A percentile compares a stretch with the other conserved stretches of the same genome.
Evolutionary conservation across 169 alveolate species (phyloP).

Genomic region (Cryptosporidium bovis): DNA sequence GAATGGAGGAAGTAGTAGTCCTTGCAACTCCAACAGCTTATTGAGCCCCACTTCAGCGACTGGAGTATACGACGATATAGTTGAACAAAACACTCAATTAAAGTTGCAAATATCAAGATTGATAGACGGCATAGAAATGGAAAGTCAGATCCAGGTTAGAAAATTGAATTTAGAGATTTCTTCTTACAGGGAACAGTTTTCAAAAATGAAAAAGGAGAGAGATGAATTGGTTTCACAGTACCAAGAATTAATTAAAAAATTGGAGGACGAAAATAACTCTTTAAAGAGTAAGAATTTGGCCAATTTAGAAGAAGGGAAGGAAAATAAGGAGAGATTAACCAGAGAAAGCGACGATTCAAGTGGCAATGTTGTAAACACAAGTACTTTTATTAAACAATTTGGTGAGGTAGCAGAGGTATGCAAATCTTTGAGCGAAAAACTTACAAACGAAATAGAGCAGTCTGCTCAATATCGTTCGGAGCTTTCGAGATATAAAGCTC

Average conservation of each 20-base stretch:
- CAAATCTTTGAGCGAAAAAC: conserved; percentile 59
- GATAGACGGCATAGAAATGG: conserved; percentile 61
- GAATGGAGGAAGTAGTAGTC: neutral
- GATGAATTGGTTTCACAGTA: conserved; percentile 69
- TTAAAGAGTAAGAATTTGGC: conserved; percentile 14
- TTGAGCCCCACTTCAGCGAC: neutral
- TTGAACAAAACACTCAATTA: conserved; percentile 65
- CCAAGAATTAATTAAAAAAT: conserved; percentile 13
- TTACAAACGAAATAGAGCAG: conserved; percentile 54
- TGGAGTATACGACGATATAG: conserved; percentile 9
- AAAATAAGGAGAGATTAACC: neutral
- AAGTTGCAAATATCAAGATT: conserved; percentile 61
- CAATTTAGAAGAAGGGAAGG: neutral
- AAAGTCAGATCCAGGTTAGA: conserved; percentile 57
- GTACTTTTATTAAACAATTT: conserved; percentile 32
- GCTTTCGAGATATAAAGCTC: conserved; percentile 62
- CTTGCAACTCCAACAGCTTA: neutral
- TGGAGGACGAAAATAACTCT: conserved; percentile 24
- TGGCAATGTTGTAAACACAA: neutral
- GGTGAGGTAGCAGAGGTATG: conserved; percentile 60
- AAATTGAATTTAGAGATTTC: conserved; percentile 43
- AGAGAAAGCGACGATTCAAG: neutral
- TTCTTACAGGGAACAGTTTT: conserved; percentile 31
- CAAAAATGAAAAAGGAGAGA: conserved; percentile 31
- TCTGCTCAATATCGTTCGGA: conserved; percentile 65